phyloP scores from a whole-genome alignment of 2,329 filamentous ascomycete species.

The Aspergillus sp. region DNA sequence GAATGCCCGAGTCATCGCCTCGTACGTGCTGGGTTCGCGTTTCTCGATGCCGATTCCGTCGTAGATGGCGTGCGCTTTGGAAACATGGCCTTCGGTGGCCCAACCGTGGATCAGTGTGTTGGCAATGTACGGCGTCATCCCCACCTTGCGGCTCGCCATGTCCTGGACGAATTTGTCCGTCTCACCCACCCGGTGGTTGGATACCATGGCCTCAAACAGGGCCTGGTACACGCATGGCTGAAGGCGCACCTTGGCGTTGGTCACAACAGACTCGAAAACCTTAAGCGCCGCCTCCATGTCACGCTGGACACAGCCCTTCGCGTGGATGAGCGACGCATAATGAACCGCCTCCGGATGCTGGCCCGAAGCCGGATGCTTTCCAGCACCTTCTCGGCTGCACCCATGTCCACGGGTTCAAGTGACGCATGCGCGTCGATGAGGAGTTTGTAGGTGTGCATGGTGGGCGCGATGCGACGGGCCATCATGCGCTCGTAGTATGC shows the following conservation, averaged over 20 bases:
- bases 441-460: slow-evolving; percentile 94
- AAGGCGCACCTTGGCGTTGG: slow-evolving; percentile 55
- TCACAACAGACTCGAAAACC: slow-evolving; percentile 72
- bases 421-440: slow-evolving; percentile 92
- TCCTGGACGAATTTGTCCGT: slow-evolving; percentile 64
- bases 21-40: slow-evolving; percentile 94
- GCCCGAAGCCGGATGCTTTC: slow-evolving; percentile 63
- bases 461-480: slow-evolving; percentile 74
- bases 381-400: slow-evolving; percentile 74
- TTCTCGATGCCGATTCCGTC: slow-evolving; percentile 64
- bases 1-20: slow-evolving; percentile 94
- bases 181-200: slow-evolving; percentile 73
- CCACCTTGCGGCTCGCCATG: slow-evolving; percentile 65
- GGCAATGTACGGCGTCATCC: slow-evolving; percentile 93
- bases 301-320: slow-evolving; percentile 86
- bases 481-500: slow-evolving; percentile 94
- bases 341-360: slow-evolving; percentile 82
- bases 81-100: slow-evolving; percentile 73
- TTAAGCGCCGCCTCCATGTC: slow-evolving; percentile 75
- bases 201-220: slow-evolving; percentile 93
- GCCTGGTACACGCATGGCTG: slow-evolving; percentile 91
- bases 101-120: slow-evolving; percentile 97
- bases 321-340: slow-evolving; percentile 91
- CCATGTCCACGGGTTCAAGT: slow-evolving; percentile 82
- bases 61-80: slow-evolving; percentile 70